Conservation (phyloP, 2,329 filamentous ascomycete genomes). For the Pyrenophora tritici-repentis region DNA sequence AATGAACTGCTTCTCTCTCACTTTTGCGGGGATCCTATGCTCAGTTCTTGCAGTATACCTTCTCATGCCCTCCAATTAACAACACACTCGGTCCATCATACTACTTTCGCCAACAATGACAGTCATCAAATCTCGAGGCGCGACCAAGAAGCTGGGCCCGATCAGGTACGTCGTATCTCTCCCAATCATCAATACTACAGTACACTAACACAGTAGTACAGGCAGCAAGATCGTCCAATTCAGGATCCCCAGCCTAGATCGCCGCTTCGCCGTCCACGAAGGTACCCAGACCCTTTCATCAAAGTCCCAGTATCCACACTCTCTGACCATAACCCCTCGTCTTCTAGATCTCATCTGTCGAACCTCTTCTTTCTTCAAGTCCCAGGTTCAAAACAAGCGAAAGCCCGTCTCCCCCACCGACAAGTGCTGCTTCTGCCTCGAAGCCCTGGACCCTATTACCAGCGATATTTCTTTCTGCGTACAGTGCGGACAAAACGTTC, state of each 20-base stretch:
- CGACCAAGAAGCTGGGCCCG: background rate
- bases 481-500: slow-evolving; percentile 25
- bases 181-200: background rate
- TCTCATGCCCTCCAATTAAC: background rate
- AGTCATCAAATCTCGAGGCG: background rate
- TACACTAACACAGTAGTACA: slow-evolving; percentile 2
- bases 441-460: slow-evolving; percentile 5
- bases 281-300: background rate
- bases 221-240: slow-evolving; percentile 13
- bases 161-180: background rate
- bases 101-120: background rate
- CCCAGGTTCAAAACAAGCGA: slow-evolving; percentile 17
- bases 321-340: background rate
- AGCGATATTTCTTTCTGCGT: slow-evolving; percentile 23
- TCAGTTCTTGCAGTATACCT: no score
- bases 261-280: slow-evolving; percentile 24
- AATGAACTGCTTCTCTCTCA: no score
- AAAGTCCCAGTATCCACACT: background rate
- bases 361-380: slow-evolving; percentile 21
- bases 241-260: slow-evolving; percentile 7
- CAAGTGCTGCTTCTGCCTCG: slow-evolving; percentile 26
- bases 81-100: background rate
- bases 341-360: slow-evolving; percentile 23
- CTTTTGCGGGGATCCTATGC: no score
- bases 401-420: slow-evolving; percentile 14